Percentiles rank a stretch among this genome's conserved stretches.
Evolutionary conservation across 345 rosid species (phyloP).

Genomic region (Moricandia moricandioides): DNA sequence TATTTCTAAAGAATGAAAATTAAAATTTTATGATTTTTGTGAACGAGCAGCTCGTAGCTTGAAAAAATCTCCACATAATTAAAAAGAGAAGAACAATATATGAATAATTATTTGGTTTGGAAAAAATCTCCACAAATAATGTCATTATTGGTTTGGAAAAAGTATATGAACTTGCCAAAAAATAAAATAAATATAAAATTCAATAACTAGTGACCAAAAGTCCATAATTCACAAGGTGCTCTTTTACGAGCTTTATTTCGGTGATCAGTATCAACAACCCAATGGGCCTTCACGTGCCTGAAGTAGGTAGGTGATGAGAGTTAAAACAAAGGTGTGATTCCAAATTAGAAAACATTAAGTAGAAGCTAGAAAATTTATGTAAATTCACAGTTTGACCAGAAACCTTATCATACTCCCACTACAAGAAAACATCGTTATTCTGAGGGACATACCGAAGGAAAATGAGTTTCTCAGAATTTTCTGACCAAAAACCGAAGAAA

Average conservation of each 20-base stretch:
- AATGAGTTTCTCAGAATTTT: too few species aligned
- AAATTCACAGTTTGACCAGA: background rate
- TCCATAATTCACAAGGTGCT: background rate
- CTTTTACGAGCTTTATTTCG: background rate
- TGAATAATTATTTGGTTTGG: background rate
- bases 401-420: too few species aligned
- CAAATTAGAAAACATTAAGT: background rate
- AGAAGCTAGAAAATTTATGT: background rate
- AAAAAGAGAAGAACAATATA: background rate
- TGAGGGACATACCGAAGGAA: too few species aligned
- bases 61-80: background rate
- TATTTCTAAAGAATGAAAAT: background rate
- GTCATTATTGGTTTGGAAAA: too few species aligned
- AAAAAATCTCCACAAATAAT: too few species aligned
- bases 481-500: too few species aligned
- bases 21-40: background rate
- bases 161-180: background rate
- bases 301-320: background rate
- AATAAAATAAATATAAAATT: background rate
- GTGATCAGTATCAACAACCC: background rate
- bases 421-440: too few species aligned
- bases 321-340: background rate
- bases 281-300: slow-evolving; percentile 2
- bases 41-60: background rate
- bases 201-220: background rate